These are phyloP conservation scores for Camelina hispida DNA, from an alignment of 345 rosid genomes.

Conservation along the genomic window DNA sequence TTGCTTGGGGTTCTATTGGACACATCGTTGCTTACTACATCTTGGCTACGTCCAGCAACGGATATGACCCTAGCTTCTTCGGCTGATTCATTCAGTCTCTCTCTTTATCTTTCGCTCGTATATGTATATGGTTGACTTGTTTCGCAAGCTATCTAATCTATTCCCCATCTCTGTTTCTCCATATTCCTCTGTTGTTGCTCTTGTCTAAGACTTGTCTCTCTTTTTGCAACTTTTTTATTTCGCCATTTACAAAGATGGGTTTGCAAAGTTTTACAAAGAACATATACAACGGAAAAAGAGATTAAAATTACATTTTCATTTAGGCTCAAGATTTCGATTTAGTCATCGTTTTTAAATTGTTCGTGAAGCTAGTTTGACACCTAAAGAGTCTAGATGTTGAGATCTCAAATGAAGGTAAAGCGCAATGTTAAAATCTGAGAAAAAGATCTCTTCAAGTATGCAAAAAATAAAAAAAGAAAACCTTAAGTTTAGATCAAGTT, in stretches of 20 bases:
- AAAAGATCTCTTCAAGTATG: too few relatives aligned
- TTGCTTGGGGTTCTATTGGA: constrained; percentile 99
- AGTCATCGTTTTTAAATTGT: too few relatives aligned
- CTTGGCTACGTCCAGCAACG: constrained; percentile 96
- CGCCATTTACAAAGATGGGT: neutral
- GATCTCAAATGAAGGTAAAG: too few relatives aligned
- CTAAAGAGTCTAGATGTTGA: too few relatives aligned
- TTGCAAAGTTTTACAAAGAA: neutral
- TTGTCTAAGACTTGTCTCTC: constrained; percentile 14
- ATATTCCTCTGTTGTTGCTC: neutral
- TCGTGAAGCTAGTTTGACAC: too few relatives aligned
- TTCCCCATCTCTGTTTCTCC: constrained; percentile 16
- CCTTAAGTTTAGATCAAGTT: too few relatives aligned
- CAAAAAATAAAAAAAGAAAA: too few relatives aligned
- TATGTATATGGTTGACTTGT: constrained; percentile 41
- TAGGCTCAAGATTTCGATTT: constrained; percentile 2
- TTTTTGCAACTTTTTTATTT: constrained; percentile 8
- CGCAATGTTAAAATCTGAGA: neutral
- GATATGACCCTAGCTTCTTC: constrained; percentile 88
- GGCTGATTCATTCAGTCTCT: constrained; percentile 31
- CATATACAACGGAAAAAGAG: neutral
- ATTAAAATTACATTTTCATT: neutral
- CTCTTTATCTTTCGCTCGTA: neutral
- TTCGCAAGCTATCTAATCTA: constrained; percentile 32
- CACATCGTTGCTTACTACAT: constrained; percentile 97